Evolutionary conservation across 805 yeast genomes (phyloP).

Genomic region (Pichia manshurica): DNA sequence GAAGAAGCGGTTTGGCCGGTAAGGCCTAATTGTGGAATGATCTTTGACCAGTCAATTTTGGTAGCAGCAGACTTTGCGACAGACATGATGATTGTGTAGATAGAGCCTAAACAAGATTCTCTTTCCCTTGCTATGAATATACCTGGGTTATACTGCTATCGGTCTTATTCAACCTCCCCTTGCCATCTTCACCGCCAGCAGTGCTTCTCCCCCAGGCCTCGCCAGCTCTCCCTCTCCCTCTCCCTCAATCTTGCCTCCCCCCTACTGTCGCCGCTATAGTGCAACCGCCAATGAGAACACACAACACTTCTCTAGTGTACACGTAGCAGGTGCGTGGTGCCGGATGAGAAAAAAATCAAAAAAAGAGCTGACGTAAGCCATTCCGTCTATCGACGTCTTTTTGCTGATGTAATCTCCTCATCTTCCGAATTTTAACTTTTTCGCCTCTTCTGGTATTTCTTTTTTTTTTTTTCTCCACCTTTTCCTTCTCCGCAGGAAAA

Average conservation of each 20-base stretch:
- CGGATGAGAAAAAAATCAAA: not conserved
- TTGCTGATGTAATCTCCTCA: no score
- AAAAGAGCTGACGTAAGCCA: not conserved
- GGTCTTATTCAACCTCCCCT: no score
- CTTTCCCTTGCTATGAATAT: no score
- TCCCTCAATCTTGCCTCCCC: no score
- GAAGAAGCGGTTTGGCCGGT: slow-evolving; percentile 89
- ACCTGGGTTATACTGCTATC: no score
- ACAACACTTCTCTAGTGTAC: not conserved
- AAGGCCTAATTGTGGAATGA: slow-evolving; percentile 81
- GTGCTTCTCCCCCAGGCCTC: no score
- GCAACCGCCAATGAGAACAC: slow-evolving; percentile 3
- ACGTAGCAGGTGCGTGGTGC: not conserved
- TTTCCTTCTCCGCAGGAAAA: not conserved
- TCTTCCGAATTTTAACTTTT: not conserved
- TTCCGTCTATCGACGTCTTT: no score
- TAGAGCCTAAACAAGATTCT: not conserved
- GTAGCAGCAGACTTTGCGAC: slow-evolving; percentile 32
- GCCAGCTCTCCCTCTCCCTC: not conserved
- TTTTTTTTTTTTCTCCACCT: not conserved
- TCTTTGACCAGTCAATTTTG: slow-evolving; percentile 93
- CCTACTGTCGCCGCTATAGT: no score
- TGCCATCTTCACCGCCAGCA: no score
- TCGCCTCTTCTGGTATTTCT: not conserved
- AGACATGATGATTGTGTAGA: slow-evolving; percentile 13